phyloP scores from a whole-genome alignment of 2,329 filamentous ascomycete species.

The Diplodia scrobiculata region DNA sequence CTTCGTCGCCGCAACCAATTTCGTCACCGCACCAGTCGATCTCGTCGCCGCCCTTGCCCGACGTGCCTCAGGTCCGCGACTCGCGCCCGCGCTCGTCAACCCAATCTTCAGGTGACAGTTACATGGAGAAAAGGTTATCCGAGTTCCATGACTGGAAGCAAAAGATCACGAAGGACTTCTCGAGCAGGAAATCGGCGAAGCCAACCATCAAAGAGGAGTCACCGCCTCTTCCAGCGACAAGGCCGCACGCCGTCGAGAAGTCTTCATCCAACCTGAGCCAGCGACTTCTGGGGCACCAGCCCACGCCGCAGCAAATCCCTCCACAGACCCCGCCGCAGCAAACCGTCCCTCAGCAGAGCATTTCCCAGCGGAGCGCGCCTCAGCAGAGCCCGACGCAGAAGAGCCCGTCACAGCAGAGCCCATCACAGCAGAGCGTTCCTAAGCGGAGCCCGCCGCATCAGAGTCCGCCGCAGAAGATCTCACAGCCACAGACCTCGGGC shows the following conservation, averaged over 20 bases:
- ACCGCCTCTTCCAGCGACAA: neutral
- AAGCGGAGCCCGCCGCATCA: neutral
- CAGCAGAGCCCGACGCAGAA: neutral
- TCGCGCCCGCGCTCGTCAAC: neutral
- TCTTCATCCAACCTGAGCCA: neutral
- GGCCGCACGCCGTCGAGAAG: neutral
- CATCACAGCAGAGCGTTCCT: neutral
- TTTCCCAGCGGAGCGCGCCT: neutral
- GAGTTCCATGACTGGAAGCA: conserved; percentile 17
- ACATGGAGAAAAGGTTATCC: conserved; percentile 6
- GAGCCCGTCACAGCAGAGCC: neutral
- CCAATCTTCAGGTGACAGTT: conserved; percentile 1
- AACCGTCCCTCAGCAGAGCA: too few relatives aligned
- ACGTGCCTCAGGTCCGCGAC: neutral
- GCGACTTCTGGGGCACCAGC: neutral
- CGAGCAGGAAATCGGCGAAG: neutral
- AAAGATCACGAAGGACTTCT: neutral
- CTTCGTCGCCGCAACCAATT: neutral
- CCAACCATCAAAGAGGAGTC: neutral
- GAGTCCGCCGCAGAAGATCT: neutral
- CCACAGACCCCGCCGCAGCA: neutral
- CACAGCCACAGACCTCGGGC: neutral
- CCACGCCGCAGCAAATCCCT: neutral
- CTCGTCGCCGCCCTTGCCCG: neutral
- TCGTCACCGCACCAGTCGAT: neutral